A percentile compares a stretch with the other conserved stretches of the same genome.
These are phyloP conservation scores for Colletotrichum melonis DNA, from an alignment of 2,329 filamentous ascomycete species.

Conservation along the genomic window DNA sequence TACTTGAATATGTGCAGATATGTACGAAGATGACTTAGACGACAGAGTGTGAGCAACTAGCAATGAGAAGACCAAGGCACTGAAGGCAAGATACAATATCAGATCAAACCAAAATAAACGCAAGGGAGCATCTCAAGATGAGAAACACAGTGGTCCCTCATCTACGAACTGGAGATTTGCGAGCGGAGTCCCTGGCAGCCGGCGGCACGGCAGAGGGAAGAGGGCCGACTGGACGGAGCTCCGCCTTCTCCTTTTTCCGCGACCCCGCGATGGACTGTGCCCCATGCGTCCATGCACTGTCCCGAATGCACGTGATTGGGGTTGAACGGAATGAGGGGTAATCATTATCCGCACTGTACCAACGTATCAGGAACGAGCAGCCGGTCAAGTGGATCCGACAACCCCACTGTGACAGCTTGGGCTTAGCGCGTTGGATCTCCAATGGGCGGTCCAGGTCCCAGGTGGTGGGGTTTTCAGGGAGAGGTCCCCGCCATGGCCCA, in stretches of 20 bases:
- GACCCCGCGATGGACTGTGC: constrained; percentile 24
- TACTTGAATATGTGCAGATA: not conserved
- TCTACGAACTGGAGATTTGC: not conserved
- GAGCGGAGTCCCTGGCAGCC: constrained; percentile 25
- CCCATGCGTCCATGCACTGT: not conserved
- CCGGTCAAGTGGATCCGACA: not conserved
- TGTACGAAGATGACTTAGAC: not conserved
- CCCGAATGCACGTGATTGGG: not conserved
- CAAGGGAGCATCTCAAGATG: not conserved
- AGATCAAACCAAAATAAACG: not conserved
- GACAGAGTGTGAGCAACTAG: not conserved
- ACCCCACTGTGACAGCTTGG: constrained; percentile 11
- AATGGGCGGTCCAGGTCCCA: not conserved
- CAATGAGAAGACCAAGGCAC: not conserved
- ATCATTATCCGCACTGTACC: constrained; percentile 24
- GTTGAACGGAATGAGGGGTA: constrained; percentile 28
- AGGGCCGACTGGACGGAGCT: constrained; percentile 20
- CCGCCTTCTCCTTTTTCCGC: constrained; percentile 30
- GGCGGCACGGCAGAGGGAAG: constrained; percentile 10
- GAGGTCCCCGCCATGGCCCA: constrained; percentile 7
- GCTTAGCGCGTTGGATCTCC: constrained; percentile 4
- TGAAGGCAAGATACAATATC: not conserved
- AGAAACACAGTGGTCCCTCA: not conserved
- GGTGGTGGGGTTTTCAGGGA: constrained; percentile 4
- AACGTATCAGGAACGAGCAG: constrained; percentile 1